phyloP scores from a whole-genome alignment of 2,329 filamentous ascomycete species.

The Fusarium praegraminearum region DNA sequence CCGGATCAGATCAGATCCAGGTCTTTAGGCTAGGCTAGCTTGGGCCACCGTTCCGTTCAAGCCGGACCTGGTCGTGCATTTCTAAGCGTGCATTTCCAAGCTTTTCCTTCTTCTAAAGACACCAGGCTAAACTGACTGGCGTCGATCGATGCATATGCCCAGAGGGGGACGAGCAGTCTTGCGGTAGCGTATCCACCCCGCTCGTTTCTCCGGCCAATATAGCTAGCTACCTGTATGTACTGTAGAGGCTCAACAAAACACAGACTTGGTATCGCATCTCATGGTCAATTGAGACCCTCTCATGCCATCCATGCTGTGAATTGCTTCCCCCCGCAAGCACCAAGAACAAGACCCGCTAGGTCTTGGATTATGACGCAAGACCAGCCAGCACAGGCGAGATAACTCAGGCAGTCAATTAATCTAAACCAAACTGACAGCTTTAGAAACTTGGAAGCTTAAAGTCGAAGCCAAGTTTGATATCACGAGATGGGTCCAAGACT shows the following conservation, averaged over 20 bases:
- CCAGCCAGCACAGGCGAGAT: slow-evolving; percentile 1
- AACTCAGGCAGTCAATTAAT: slow-evolving; percentile 2
- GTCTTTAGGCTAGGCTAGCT: slow-evolving; percentile 12
- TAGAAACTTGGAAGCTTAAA: slow-evolving; percentile 21
- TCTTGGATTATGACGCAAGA: slow-evolving; percentile 42
- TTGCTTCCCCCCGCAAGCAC: slow-evolving; percentile 29
- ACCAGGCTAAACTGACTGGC: slow-evolving; percentile 15
- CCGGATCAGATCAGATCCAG: slow-evolving; percentile 13
- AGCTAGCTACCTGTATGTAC: not conserved
- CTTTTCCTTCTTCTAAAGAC: slow-evolving; percentile 11
- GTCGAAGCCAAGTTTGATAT: slow-evolving; percentile 5
- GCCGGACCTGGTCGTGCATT: slow-evolving; percentile 30
- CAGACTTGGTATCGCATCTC: slow-evolving; percentile 3
- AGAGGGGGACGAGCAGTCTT: slow-evolving; percentile 8
- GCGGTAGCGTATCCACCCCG: slow-evolving; percentile 2
- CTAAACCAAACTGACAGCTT: not conserved
- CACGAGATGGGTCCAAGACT: slow-evolving; percentile 4
- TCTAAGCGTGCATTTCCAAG: slow-evolving; percentile 38
- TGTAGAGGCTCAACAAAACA: slow-evolving; percentile 24
- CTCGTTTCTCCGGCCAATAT: slow-evolving; percentile 1
- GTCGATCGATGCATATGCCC: slow-evolving; percentile 29
- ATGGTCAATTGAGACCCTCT: slow-evolving; percentile 23
- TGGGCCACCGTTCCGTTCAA: slow-evolving; percentile 28
- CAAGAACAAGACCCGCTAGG: slow-evolving; percentile 23
- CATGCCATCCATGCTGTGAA: slow-evolving; percentile 23